Percentiles rank a stretch among this genome's conserved stretches.
Conservation (phyloP, 805 yeast genomes). For the Suhomyces faveliae region DNA sequence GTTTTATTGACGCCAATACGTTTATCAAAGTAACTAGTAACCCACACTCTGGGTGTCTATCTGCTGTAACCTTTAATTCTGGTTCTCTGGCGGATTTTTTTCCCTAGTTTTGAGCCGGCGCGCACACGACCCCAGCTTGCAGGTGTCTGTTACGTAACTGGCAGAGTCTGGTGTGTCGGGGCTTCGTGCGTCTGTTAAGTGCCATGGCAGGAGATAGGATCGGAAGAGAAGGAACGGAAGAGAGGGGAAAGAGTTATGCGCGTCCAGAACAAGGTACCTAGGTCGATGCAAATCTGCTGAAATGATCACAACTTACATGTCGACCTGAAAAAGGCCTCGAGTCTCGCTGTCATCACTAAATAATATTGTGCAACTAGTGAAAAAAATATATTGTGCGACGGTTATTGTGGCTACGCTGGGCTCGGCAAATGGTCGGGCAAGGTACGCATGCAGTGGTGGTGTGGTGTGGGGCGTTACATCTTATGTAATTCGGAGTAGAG, state of each 20-base stretch:
- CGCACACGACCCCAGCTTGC: conserved; percentile 3
- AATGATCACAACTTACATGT: too few relatives aligned
- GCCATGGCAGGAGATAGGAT: too few relatives aligned
- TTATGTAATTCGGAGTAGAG: not conserved
- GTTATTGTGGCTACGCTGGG: too few relatives aligned
- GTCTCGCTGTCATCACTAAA: too few relatives aligned
- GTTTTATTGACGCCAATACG: not conserved
- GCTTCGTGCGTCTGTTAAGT: not conserved
- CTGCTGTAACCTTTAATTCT: not conserved
- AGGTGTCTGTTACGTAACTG: not conserved
- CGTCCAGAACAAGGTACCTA: not conserved
- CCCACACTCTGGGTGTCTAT: not conserved
- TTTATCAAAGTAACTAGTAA: not conserved
- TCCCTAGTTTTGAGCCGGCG: not conserved
- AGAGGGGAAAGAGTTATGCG: not conserved
- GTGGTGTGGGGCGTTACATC: too few relatives aligned
- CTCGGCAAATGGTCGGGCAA: too few relatives aligned
- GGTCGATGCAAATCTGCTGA: too few relatives aligned
- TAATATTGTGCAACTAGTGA: too few relatives aligned
- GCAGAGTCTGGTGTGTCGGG: not conserved
- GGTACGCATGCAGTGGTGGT: not conserved
- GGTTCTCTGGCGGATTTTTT: conserved; percentile 1
- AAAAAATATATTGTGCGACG: too few relatives aligned
- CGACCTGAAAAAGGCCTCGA: too few relatives aligned
- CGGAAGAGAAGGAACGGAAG: too few relatives aligned